Percentiles rank a stretch among this genome's conserved stretches.
Evolutionary conservation across 2,329 filamentous ascomycete genomes (phyloP).

Genomic region (Neopestalotiopsis sp.): DNA sequence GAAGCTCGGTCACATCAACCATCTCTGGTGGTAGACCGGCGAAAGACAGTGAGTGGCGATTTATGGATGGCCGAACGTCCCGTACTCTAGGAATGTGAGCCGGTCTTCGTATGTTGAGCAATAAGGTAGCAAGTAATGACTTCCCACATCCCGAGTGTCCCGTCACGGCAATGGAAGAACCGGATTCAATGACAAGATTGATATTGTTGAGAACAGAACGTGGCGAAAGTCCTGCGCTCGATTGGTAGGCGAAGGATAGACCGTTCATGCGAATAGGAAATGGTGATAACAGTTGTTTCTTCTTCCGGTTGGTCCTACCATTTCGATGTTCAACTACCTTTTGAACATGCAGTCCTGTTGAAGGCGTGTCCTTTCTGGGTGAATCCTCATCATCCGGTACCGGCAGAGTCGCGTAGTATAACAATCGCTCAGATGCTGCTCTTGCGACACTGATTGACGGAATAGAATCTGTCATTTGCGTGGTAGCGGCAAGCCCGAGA

Average conservation of each 20-base stretch:
- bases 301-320: slow-evolving; percentile 39
- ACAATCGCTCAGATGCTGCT: slow-evolving; percentile 73
- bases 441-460: slow-evolving; percentile 81
- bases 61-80: slow-evolving; percentile 10
- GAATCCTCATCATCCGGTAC: neutral
- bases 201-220: slow-evolving; percentile 64
- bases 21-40: slow-evolving; percentile 59
- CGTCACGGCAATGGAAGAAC: slow-evolving; percentile 77
- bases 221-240: slow-evolving; percentile 46
- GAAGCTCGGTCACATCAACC: slow-evolving; percentile 66
- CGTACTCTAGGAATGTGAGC: slow-evolving; percentile 21
- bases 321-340: slow-evolving; percentile 19
- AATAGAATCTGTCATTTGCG: slow-evolving; percentile 73
- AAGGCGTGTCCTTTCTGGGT: neutral
- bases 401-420: slow-evolving; percentile 71
- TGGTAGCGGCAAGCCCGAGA: slow-evolving; percentile 79
- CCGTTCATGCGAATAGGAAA: slow-evolving; percentile 59
- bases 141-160: slow-evolving; percentile 91
- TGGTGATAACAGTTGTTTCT: slow-evolving; percentile 37
- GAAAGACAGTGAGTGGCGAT: slow-evolving; percentile 58
- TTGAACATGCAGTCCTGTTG: neutral
- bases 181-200: slow-evolving; percentile 67
- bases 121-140: slow-evolving; percentile 77
- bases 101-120: slow-evolving; percentile 73
- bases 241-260: slow-evolving; percentile 76